Conservation (phyloP, 2,329 filamentous ascomycete genomes). For the Trichoderma simmonsii region DNA sequence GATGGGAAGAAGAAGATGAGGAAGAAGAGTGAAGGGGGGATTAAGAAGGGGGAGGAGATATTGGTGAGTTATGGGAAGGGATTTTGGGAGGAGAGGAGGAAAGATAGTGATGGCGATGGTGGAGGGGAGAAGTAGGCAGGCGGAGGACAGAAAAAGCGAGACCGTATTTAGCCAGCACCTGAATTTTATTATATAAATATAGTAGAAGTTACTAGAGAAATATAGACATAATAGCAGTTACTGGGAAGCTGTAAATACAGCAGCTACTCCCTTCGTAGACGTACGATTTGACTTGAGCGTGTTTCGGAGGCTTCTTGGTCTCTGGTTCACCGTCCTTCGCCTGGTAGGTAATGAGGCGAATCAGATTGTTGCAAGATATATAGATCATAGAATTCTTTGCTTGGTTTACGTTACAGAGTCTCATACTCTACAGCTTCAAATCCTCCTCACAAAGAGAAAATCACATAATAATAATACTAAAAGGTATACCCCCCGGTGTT, state of each 20-base stretch:
- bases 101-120: constrained; percentile 23
- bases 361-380: neutral
- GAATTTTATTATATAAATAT: neutral
- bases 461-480: neutral
- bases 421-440: neutral
- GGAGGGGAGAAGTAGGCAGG: neutral
- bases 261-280: no score
- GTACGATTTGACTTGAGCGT: no score
- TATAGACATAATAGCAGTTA: no score
- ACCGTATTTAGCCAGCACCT: no score
- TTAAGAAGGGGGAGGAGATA: constrained; percentile 58
- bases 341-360: no score
- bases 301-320: no score
- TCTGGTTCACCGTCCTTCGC: no score
- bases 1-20: constrained; percentile 27
- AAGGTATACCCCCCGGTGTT: constrained; percentile 11
- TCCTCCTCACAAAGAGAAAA: neutral
- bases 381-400: neutral
- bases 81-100: constrained; percentile 54
- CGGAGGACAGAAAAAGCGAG: no score
- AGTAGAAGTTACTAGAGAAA: no score
- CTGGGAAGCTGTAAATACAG: no score
- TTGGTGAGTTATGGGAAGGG: constrained; percentile 66
- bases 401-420: neutral
- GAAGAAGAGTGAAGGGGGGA: constrained; percentile 31